A percentile compares a stretch with the other conserved stretches of the same genome.
Conservation (phyloP, 1,284 basidiomycete species). For the Tilletiaria anomala region DNA sequence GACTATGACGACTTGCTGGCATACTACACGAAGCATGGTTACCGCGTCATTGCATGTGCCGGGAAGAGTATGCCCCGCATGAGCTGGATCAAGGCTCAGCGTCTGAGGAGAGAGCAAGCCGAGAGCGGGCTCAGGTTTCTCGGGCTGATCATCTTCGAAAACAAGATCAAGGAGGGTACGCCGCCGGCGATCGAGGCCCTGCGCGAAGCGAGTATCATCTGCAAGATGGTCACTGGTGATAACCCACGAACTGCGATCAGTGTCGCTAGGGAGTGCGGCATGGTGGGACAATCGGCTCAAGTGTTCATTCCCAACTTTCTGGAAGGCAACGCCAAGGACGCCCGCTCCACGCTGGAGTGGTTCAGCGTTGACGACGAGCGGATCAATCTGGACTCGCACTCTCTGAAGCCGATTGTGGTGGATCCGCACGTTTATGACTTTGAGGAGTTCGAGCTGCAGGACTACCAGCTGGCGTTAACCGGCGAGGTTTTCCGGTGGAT, state of each 20-base stretch:
- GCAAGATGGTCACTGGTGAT: conserved; percentile 97
- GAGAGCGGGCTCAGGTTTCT: conserved; percentile 82
- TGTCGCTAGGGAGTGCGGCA: conserved; percentile 83
- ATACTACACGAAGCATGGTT: conserved; percentile 93
- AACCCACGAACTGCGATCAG: conserved; percentile 92
- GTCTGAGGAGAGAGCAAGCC: conserved; percentile 88
- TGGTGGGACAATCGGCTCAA: conserved; percentile 74
- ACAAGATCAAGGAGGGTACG: conserved; percentile 89
- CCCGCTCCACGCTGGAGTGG: conserved; percentile 70
- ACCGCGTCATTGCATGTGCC: conserved; percentile 94
- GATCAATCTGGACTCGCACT: conserved; percentile 74
- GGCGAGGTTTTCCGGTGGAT: conserved; percentile 99
- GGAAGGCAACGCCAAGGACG: conserved; percentile 51
- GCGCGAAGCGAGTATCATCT: conserved; percentile 75
- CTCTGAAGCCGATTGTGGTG: conserved; percentile 47
- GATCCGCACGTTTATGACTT: conserved; percentile 30
- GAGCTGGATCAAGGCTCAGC: conserved; percentile 93
- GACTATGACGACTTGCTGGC: conserved; percentile 94
- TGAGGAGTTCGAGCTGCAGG: conserved; percentile 46
- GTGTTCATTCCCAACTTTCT: conserved; percentile 79
- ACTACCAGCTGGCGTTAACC: conserved; percentile 82
- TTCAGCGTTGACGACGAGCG: conserved; percentile 73
- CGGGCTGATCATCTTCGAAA: conserved; percentile 94
- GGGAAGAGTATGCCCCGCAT: conserved; percentile 86
- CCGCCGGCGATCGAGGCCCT: conserved; percentile 79